These are phyloP conservation scores for Pseudogymnoascus sp. DNA, from an alignment of 2,329 filamentous ascomycete species.

Conservation along the genomic window DNA sequence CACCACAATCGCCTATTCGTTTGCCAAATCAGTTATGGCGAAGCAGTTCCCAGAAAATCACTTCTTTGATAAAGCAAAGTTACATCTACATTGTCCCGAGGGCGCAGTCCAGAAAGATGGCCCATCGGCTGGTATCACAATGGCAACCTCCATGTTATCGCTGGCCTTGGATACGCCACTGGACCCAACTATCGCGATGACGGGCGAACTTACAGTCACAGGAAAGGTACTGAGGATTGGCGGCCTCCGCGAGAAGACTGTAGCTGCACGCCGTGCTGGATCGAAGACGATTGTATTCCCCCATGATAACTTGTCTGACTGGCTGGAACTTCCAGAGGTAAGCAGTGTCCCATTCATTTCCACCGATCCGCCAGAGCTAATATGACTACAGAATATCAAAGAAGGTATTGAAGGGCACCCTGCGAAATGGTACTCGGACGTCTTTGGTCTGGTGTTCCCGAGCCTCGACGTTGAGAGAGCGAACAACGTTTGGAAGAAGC, in stretches of 20 bases:
- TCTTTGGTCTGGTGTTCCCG: conserved; percentile 86
- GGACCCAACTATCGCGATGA: conserved; percentile 89
- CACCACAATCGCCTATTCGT: conserved; percentile 88
- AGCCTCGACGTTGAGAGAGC: conserved; percentile 64
- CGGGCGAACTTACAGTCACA: conserved; percentile 90
- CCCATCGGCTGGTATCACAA: conserved; percentile 88
- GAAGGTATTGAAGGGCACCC: conserved; percentile 86
- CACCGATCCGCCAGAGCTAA: conserved; percentile 19
- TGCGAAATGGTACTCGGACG: conserved; percentile 87
- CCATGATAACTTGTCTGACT: conserved; percentile 89
- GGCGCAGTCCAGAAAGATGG: conserved; percentile 94
- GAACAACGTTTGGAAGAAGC: conserved; percentile 49
- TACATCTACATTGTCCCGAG: conserved; percentile 94
- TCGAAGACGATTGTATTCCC: conserved; percentile 94
- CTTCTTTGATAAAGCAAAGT: conserved; percentile 91
- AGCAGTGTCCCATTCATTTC: conserved; percentile 32
- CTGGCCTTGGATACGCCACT: conserved; percentile 72
- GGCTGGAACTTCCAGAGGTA: conserved; percentile 94
- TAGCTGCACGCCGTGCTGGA: conserved; percentile 84
- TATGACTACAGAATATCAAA: conserved; percentile 75
- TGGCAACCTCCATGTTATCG: conserved; percentile 87
- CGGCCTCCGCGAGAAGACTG: conserved; percentile 91
- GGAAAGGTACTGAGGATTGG: conserved; percentile 95
- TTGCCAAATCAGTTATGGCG: conserved; percentile 81
- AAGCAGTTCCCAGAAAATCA: conserved; percentile 78